Base-by-base conservation (phyloP, 2,329 filamentous ascomycete species). In the Exophiala sp. region DNA sequence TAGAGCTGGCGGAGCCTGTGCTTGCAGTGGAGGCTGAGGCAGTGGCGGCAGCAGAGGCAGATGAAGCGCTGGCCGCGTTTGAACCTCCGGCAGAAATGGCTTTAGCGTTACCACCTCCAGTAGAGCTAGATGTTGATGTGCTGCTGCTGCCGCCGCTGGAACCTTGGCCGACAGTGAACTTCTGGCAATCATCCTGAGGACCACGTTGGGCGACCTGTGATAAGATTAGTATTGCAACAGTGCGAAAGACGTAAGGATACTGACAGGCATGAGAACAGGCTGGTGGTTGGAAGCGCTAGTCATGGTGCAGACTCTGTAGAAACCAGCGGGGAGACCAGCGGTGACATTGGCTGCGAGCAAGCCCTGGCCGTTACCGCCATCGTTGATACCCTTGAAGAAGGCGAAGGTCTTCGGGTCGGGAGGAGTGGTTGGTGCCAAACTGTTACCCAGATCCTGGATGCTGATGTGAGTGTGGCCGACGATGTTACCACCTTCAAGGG, bases 261-360 rank as follows among this genome's bases (percentile, higher is more conserved):
- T 60, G 57, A 65, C 63, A 24, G 80, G 80, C 80, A 83, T 83
- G 20, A 79, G 62, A 2, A 82, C 80, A 11, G 78, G 79, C 66
- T 82, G 79, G 65, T 87, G 84, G 74, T 86, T 87, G 62, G 81
- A 72, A n/a, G 84, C 71, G 56, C 77, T 71, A 24, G 78, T 75
- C 79, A 87, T 84, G 63, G 79, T 82, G 75, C 84, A 87, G 57
- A 84, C 70, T 62, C 84, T 81, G 72, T 86, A 87, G 72, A 80
- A 82, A 34, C 83, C 83, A 2, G 75, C 73, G 2, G 82, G 81
- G 2, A 86, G 78, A 63, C 83, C 84, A 52, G 77, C 80, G 1
- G 72, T 70, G 20, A 86, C 83, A 1, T 66, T 69, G 36, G 82
- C 78, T 10, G 72, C 68, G 9, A 86, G 72, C 4, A 75, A 70